phyloP scores from a whole-genome alignment of 352 stramenopile species.

The Pythium oligandrum region DNA sequence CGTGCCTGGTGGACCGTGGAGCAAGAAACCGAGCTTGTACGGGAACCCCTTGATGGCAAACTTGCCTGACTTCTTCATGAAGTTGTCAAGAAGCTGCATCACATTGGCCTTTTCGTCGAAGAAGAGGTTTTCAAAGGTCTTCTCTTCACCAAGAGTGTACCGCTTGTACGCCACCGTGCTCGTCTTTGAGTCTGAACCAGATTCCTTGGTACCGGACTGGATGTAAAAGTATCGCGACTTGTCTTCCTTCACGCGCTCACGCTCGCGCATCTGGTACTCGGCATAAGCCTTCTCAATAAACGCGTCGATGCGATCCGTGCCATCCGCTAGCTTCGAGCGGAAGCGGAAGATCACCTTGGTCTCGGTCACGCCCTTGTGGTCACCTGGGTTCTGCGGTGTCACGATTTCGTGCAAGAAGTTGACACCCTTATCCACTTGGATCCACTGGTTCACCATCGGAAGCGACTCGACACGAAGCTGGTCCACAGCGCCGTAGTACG shows the following conservation, averaged over 20 bases:
- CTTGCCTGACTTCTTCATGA: conserved; percentile 55
- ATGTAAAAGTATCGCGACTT: conserved; percentile 41
- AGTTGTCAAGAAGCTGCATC: conserved; percentile 57
- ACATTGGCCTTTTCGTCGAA: conserved; percentile 65
- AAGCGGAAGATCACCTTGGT: conserved; percentile 21
- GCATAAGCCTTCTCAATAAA: conserved; percentile 29
- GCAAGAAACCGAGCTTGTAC: conserved; percentile 76
- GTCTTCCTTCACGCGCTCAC: conserved; percentile 14
- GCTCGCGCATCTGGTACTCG: conserved; percentile 21
- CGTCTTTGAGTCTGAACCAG: conserved; percentile 10
- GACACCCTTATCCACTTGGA: conserved; percentile 22
- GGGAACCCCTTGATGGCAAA: conserved; percentile 82
- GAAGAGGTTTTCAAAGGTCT: conserved; percentile 81
- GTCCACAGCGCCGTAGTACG: conserved; percentile 7
- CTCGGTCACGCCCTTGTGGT: conserved; percentile 16
- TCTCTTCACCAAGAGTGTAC: conserved; percentile 71
- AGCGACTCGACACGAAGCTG: conserved; percentile 11
- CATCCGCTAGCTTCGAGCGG: conserved; percentile 17
- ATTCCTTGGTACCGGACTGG: conserved; percentile 13
- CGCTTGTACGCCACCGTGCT: conserved; percentile 32
- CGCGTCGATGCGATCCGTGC: conserved; percentile 25
- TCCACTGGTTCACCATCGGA: conserved; percentile 21
- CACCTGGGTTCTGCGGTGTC: conserved; percentile 5
- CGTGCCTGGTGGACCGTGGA: conserved; percentile 78
- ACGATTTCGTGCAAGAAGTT: conserved; percentile 28